A percentile compares a stretch with the other conserved stretches of the same genome.
Evolutionary conservation across 257 asterid genomes (phyloP).

Genomic region (Nicotiana knightiana): DNA sequence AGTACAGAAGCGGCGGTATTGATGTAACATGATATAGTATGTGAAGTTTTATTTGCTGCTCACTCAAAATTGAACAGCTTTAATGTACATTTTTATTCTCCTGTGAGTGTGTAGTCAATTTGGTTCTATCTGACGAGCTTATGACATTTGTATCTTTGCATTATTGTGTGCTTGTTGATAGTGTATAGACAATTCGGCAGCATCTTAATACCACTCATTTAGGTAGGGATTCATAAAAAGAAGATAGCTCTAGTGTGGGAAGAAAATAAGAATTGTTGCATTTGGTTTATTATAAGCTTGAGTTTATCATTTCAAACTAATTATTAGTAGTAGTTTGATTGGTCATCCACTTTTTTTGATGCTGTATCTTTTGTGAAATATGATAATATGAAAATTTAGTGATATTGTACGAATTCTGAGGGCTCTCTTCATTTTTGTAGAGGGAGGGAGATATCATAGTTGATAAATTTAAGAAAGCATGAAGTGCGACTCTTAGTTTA

Average conservation of each 20-base stretch:
- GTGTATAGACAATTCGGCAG: background rate
- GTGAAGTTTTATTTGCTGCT: background rate
- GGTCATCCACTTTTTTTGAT: background rate
- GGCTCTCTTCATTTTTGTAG: background rate
- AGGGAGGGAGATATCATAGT: background rate
- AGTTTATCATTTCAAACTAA: background rate
- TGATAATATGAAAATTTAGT: background rate
- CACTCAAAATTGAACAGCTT: background rate
- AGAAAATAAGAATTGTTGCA: background rate
- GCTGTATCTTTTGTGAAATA: background rate
- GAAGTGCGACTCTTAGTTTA: background rate
- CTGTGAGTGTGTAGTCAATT: background rate
- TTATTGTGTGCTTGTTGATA: background rate
- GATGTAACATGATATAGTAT: background rate
- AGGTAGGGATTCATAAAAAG: background rate
- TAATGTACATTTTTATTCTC: background rate
- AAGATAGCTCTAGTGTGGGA: background rate
- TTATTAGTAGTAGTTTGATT: background rate
- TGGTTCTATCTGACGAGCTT: background rate
- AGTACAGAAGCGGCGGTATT: background rate
- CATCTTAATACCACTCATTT: background rate
- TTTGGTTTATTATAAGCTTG: background rate
- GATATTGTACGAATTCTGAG: background rate
- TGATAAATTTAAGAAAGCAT: background rate
- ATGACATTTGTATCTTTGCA: background rate